Percentiles rank a stretch among this genome's conserved stretches.
Conservation (phyloP, 2,329 filamentous ascomycete species). For the Calonectria pteridis region DNA sequence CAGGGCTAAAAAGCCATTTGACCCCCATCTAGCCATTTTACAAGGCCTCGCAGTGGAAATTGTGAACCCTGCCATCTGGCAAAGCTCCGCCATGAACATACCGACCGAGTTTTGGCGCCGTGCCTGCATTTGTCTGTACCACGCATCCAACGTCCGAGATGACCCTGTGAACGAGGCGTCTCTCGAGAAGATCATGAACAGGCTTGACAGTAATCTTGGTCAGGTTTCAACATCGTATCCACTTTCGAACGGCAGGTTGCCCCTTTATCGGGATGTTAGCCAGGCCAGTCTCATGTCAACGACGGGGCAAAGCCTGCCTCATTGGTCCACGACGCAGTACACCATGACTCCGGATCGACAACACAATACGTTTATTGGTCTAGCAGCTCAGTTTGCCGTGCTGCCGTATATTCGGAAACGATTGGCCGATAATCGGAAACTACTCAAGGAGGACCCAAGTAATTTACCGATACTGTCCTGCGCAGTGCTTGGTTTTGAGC, state of each 20-base stretch:
- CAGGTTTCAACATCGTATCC: neutral
- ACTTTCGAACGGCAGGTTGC: neutral
- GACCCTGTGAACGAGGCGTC: neutral
- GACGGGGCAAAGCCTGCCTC: neutral
- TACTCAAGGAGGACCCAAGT: neutral
- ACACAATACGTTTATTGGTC: neutral
- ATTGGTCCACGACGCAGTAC: neutral
- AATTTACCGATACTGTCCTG: neutral
- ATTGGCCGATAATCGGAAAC: neutral
- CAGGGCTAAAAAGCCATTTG: neutral
- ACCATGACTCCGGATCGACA: neutral
- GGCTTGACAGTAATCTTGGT: neutral
- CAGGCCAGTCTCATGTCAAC: neutral
- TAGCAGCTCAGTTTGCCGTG: neutral
- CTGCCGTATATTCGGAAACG: neutral
- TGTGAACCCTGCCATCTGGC: neutral
- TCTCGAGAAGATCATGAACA: neutral
- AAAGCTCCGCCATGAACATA: neutral
- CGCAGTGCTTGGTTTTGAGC: neutral
- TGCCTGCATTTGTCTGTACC: constrained; percentile 2
- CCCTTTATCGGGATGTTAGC: neutral
- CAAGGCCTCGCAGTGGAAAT: neutral
- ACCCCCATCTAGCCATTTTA: neutral
- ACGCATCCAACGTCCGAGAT: neutral
- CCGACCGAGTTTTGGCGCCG: constrained; percentile 1